A percentile compares a stretch with the other conserved stretches of the same genome.
phyloP scores from a whole-genome alignment of 2,329 filamentous ascomycete genomes.

The Lizonia empirigonia region DNA sequence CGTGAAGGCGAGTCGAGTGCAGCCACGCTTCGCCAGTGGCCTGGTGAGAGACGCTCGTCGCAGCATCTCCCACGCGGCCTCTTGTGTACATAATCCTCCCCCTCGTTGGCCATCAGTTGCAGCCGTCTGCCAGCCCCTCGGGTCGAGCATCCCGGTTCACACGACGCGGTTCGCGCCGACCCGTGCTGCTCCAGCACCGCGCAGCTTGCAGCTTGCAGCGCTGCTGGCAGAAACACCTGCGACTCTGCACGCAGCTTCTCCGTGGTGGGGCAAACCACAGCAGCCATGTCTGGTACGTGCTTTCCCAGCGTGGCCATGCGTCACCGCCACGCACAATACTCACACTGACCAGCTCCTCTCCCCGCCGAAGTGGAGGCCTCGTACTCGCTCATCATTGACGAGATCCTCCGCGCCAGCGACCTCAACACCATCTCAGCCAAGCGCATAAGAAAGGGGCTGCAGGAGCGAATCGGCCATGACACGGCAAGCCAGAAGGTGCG shows the following conservation, averaged over 20 bases:
- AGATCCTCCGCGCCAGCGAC: conserved; percentile 64
- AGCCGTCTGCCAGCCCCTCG: not conserved
- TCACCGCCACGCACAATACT: conserved; percentile 16
- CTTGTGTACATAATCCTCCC: conserved; percentile 6
- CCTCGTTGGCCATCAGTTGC: not conserved
- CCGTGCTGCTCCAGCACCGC: conserved; percentile 7
- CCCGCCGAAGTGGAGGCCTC: conserved; percentile 55
- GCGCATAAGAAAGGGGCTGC: conserved; percentile 67
- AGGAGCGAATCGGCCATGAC: conserved; percentile 65
- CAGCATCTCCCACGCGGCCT: conserved; percentile 11
- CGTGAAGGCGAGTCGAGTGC: conserved; percentile 16
- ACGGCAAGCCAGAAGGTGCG: conserved; percentile 66
- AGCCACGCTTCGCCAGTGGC: conserved; percentile 18
- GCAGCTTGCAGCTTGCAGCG: conserved; percentile 17
- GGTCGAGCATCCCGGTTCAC: conserved; percentile 4
- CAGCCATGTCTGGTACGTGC: conserved; percentile 41
- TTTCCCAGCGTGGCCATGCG: conserved; percentile 1
- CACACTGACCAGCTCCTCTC: conserved; percentile 41
- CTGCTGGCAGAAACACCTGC: not conserved
- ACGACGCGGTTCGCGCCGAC: conserved; percentile 16
- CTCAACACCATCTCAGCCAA: conserved; percentile 69
- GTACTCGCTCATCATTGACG: conserved; percentile 66
- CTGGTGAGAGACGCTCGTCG: conserved; percentile 15
- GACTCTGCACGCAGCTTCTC: conserved; percentile 1
- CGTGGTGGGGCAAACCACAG: conserved; percentile 5